Evolutionary conservation across 2,329 filamentous ascomycete species (phyloP).

Genomic region (Phaeosphaeriaceae sp.): DNA sequence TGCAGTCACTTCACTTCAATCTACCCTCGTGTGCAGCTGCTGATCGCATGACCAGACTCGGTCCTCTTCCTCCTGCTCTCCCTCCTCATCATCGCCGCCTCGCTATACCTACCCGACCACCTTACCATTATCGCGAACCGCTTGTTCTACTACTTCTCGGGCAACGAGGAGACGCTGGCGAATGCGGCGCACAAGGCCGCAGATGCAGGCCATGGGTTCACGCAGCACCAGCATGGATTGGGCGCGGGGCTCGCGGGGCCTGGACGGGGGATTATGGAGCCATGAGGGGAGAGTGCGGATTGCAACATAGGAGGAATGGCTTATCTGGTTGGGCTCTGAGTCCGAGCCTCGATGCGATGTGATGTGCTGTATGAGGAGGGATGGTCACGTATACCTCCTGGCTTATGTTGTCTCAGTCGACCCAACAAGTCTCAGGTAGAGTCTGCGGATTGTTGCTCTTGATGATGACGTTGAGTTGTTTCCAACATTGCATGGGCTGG

Average conservation of each 20-base stretch:
- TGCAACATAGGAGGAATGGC: neutral
- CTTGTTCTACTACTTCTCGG: constrained; percentile 93
- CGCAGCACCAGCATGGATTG: constrained; percentile 6
- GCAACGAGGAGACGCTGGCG: constrained; percentile 64
- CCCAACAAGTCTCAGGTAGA: neutral
- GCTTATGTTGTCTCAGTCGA: neutral
- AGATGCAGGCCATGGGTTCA: constrained; percentile 9
- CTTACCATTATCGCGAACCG: constrained; percentile 81
- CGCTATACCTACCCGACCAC: constrained; percentile 94
- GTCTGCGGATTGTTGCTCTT: neutral
- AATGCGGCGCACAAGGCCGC: constrained; percentile 23
- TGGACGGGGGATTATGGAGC: constrained; percentile 32
- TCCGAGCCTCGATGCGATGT: neutral
- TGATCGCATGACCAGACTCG: constrained; percentile 67
- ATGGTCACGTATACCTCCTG: neutral
- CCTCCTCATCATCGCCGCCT: constrained; percentile 83
- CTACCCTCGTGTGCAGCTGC: constrained; percentile 2
- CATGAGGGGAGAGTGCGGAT: constrained; percentile 9
- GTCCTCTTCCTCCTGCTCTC: constrained; percentile 88
- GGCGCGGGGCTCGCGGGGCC: constrained; percentile 11
- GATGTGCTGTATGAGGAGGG: neutral
- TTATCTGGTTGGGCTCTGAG: neutral
- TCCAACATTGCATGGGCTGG: constrained; percentile 2
- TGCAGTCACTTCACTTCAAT: constrained; percentile 17
- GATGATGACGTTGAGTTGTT: neutral